These are phyloP conservation scores for Calonectria multiphialidica DNA, from an alignment of 2,329 filamentous ascomycete genomes.

Conservation along the genomic window DNA sequence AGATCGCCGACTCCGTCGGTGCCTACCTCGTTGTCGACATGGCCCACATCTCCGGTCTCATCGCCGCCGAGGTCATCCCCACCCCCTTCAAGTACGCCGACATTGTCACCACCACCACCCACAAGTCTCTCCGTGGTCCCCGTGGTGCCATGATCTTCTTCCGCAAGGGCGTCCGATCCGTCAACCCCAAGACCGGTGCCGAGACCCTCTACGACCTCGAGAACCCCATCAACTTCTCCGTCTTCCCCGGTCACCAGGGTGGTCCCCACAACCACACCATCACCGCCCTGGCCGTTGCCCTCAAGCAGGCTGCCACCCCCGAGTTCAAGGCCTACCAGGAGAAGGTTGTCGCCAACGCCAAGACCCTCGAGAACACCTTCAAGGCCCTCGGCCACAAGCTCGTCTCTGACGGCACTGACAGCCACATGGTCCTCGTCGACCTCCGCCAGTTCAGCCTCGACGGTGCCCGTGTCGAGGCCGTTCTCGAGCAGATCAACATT, in stretches of 20 bases:
- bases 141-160: conserved; percentile 99
- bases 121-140: conserved; percentile 98
- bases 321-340: conserved; percentile 97
- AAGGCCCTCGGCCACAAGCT: conserved; percentile 93
- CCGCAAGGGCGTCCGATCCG: conserved; percentile 93
- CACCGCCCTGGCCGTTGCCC: conserved; percentile 92
- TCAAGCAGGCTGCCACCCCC: conserved; percentile 90
- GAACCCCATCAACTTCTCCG: conserved; percentile 96
- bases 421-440: conserved; percentile 96
- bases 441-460: conserved; percentile 89
- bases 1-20: conserved; percentile 93
- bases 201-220: conserved; percentile 93
- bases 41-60: conserved; percentile 97
- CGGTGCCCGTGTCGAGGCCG: conserved; percentile 93
- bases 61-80: conserved; percentile 92
- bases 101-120: conserved; percentile 97
- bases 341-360: conserved; percentile 92
- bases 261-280: conserved; percentile 99
- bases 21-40: conserved; percentile 98
- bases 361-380: conserved; percentile 87
- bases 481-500: conserved; percentile 98
- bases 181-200: conserved; percentile 91
- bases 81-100: conserved; percentile 94
- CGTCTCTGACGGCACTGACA: conserved; percentile 95
- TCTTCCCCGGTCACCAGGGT: conserved; percentile 99